Evolutionary conservation across 148 eudicot genomes (phyloP).

Genomic region (Camellia sinensis): DNA sequence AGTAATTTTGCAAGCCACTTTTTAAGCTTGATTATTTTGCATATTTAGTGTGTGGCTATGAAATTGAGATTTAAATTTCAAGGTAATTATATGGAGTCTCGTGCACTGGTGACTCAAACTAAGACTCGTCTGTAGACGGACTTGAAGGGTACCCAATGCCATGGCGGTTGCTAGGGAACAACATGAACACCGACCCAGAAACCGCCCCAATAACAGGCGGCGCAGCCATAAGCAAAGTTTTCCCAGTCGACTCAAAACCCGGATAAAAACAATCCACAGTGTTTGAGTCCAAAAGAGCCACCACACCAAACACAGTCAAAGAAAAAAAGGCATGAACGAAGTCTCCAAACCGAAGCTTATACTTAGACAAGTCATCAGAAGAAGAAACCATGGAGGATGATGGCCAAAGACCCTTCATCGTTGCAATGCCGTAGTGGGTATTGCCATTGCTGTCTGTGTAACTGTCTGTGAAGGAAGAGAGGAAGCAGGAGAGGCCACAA

Average conservation of each 20-base stretch:
- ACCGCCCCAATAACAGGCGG: slow-evolving; percentile 67
- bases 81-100: no score
- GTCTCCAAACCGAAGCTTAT: slow-evolving; percentile 45
- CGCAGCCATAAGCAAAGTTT: slow-evolving; percentile 54
- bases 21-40: no score
- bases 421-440: slow-evolving; percentile 57
- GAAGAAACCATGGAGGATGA: not conserved
- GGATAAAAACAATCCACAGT: slow-evolving; percentile 65
- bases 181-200: slow-evolving; percentile 48
- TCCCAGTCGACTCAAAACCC: slow-evolving; percentile 41
- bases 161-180: slow-evolving; percentile 72
- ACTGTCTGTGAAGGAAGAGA: slow-evolving; percentile 66
- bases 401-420: slow-evolving; percentile 58
- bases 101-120: no score
- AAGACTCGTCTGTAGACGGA: not conserved
- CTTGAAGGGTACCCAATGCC: slow-evolving; percentile 65
- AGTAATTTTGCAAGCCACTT: no score
- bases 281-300: slow-evolving; percentile 54
- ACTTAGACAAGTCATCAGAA: slow-evolving; percentile 35
- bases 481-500: slow-evolving; percentile 42
- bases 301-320: slow-evolving; percentile 45
- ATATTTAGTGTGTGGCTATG: no score
- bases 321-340: slow-evolving; percentile 60
- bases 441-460: slow-evolving; percentile 46
- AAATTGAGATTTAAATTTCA: no score